Evolutionary conservation across 176 grass and related monocot genomes (phyloP).

Genomic region (Musa beccarii): DNA sequence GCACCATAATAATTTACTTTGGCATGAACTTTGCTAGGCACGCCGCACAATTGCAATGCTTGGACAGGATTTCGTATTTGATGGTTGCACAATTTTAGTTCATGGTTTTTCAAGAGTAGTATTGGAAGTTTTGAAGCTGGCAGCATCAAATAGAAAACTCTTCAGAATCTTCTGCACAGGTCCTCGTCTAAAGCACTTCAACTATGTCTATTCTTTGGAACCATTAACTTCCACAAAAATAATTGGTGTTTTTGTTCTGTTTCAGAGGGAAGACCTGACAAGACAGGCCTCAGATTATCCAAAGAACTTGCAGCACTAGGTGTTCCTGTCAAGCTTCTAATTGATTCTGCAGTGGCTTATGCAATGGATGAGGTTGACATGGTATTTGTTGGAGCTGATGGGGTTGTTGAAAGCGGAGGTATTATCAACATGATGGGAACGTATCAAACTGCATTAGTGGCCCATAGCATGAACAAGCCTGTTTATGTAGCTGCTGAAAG

Average conservation of each 20-base stretch:
- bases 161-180: slow-evolving; percentile 95
- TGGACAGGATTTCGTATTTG: slow-evolving; percentile 83
- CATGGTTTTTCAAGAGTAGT: slow-evolving; percentile 93
- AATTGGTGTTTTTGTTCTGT: slow-evolving; percentile 12
- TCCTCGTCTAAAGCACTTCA: slow-evolving; percentile 9
- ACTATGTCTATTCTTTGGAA: background rate
- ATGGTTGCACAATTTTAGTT: slow-evolving; percentile 77
- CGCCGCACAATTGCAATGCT: slow-evolving; percentile 98
- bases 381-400: slow-evolving; percentile 96
- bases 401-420: slow-evolving; percentile 92
- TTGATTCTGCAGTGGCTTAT: slow-evolving; percentile 94
- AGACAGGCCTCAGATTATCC: slow-evolving; percentile 74
- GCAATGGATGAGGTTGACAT: slow-evolving; percentile 91
- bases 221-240: background rate
- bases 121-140: slow-evolving; percentile 87
- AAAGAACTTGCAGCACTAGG: slow-evolving; percentile 82
- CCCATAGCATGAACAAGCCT: slow-evolving; percentile 91
- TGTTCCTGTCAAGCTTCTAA: slow-evolving; percentile 83
- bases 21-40: slow-evolving; percentile 37
- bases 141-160: slow-evolving; percentile 73
- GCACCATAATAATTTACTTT: slow-evolving; percentile 3
- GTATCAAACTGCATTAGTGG: slow-evolving; percentile 94
- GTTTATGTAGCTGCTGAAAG: slow-evolving; percentile 97
- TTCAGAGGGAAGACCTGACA: slow-evolving; percentile 91
- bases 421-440: slow-evolving; percentile 99